A percentile compares a stretch with the other conserved stretches of the same genome.
phyloP scores from a whole-genome alignment of 768 basidiomycete genomes.

The Kwoniella pini region DNA sequence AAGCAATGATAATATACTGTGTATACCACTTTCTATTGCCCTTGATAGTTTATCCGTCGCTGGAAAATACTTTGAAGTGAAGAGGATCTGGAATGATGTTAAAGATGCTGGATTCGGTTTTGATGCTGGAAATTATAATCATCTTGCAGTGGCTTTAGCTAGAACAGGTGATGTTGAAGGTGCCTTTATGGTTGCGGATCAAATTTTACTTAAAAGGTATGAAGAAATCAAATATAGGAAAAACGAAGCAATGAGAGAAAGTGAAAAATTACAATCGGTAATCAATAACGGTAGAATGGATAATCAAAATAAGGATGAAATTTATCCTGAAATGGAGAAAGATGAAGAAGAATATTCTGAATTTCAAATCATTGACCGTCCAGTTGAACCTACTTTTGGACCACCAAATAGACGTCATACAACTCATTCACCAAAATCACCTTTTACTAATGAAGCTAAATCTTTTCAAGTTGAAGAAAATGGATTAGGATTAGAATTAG shows the following conservation, averaged over 20 bases:
- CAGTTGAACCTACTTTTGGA: slow-evolving; percentile 26
- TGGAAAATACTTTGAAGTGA: slow-evolving; percentile 65
- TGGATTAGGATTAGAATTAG: not conserved
- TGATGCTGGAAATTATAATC: slow-evolving; percentile 90
- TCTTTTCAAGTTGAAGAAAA: not conserved
- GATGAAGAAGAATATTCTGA: not conserved
- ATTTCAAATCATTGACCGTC: slow-evolving; percentile 12
- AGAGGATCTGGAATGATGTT: slow-evolving; percentile 67
- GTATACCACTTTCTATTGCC: slow-evolving; percentile 75
- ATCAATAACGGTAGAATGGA: not conserved
- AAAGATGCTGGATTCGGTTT: slow-evolving; percentile 69
- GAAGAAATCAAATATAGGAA: slow-evolving; percentile 27
- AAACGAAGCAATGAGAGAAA: slow-evolving; percentile 16
- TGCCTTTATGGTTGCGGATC: slow-evolving; percentile 79
- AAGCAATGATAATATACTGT: slow-evolving; percentile 63
- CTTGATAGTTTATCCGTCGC: slow-evolving; percentile 71
- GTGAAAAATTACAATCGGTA: not conserved
- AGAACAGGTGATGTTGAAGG: slow-evolving; percentile 78
- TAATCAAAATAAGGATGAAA: not conserved
- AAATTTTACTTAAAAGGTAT: slow-evolving; percentile 63
- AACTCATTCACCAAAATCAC: slow-evolving; percentile 23
- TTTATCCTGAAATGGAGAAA: not conserved
- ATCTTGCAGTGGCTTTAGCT: slow-evolving; percentile 71
- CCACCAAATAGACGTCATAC: slow-evolving; percentile 42
- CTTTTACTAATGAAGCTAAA: slow-evolving; percentile 4